phyloP scores from a whole-genome alignment of 495 filamentous ascomycete genomes.

The Neurospora sp. region DNA sequence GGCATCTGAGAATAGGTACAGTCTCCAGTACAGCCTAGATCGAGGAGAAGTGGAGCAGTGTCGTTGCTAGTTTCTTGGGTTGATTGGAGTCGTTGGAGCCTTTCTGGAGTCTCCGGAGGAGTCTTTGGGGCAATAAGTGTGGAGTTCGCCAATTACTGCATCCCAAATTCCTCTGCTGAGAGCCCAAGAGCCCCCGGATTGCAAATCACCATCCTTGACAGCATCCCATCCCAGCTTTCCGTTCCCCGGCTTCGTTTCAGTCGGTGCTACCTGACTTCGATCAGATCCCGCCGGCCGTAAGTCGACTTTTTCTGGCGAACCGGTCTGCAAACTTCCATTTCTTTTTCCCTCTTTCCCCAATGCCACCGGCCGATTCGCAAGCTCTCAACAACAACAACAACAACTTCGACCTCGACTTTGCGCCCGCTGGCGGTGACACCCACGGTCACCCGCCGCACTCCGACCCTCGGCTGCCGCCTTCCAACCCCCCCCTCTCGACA shows the following conservation, averaged over 20 bases:
- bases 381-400: slow-evolving; percentile 9
- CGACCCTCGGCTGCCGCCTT: slow-evolving; percentile 14
- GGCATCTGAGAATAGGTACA: not conserved
- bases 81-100: not conserved
- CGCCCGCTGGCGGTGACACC: slow-evolving; percentile 11
- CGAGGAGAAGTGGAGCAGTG: not conserved
- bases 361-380: slow-evolving; percentile 18
- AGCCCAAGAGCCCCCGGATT: not conserved
- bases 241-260: not conserved
- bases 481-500: slow-evolving; percentile 11
- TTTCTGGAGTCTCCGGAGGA: not conserved
- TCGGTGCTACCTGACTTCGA: not conserved
- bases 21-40: not conserved
- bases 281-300: not conserved
- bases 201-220: not conserved
- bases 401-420: slow-evolving; percentile 21
- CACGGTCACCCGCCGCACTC: slow-evolving; percentile 14
- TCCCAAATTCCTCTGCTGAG: not conserved
- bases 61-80: not conserved
- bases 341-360: not conserved
- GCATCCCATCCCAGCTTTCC: not conserved
- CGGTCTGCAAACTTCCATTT: not conserved
- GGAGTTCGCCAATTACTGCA: not conserved
- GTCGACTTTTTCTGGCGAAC: not conserved
- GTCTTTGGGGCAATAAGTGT: not conserved